A percentile compares a stretch with the other conserved stretches of the same genome.
Conservation (phyloP, 2,329 filamentous ascomycete species). For the Magnaporthiopsis incrustans region DNA sequence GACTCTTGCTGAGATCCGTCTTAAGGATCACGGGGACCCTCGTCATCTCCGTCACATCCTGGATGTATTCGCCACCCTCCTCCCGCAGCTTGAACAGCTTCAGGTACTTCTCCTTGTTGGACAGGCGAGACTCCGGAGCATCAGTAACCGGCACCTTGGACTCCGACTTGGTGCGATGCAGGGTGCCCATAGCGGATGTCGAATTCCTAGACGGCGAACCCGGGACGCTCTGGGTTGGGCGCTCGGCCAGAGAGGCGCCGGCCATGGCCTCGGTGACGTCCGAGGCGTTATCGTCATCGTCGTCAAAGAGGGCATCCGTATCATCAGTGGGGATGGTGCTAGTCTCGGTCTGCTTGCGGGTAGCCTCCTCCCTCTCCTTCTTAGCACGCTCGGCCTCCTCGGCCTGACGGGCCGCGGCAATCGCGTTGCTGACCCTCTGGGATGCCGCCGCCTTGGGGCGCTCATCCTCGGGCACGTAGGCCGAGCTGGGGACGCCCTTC, state of each 20-base stretch:
- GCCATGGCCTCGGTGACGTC: slow-evolving; percentile 88
- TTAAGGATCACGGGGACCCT: slow-evolving; percentile 95
- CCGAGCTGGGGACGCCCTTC: slow-evolving; percentile 94
- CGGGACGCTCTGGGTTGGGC: slow-evolving; percentile 90
- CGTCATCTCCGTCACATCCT: slow-evolving; percentile 97
- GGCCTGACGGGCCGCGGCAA: slow-evolving; percentile 69
- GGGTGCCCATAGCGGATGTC: slow-evolving; percentile 53
- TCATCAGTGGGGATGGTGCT: slow-evolving; percentile 90
- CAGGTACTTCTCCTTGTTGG: slow-evolving; percentile 93
- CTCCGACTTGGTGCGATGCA: slow-evolving; percentile 87
- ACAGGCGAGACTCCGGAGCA: slow-evolving; percentile 69
- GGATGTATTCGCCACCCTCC: slow-evolving; percentile 91
- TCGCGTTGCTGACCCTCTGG: slow-evolving; percentile 65
- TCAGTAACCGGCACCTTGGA: slow-evolving; percentile 77
- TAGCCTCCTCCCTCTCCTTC: slow-evolving; percentile 83
- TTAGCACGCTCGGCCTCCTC: slow-evolving; percentile 74
- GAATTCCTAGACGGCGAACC: slow-evolving; percentile 78
- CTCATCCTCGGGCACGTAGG: slow-evolving; percentile 95
- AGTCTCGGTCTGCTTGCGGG: slow-evolving; percentile 89
- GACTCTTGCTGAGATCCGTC: slow-evolving; percentile 97
- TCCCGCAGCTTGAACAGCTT: slow-evolving; percentile 84
- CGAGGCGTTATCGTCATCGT: slow-evolving; percentile 80
- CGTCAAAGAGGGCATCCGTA: slow-evolving; percentile 91
- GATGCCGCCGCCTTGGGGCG: slow-evolving; percentile 75
- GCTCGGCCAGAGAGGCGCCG: slow-evolving; percentile 80